Conservation (phyloP, 495 filamentous ascomycete genomes). For the Hypoxylon cercidicola region DNA sequence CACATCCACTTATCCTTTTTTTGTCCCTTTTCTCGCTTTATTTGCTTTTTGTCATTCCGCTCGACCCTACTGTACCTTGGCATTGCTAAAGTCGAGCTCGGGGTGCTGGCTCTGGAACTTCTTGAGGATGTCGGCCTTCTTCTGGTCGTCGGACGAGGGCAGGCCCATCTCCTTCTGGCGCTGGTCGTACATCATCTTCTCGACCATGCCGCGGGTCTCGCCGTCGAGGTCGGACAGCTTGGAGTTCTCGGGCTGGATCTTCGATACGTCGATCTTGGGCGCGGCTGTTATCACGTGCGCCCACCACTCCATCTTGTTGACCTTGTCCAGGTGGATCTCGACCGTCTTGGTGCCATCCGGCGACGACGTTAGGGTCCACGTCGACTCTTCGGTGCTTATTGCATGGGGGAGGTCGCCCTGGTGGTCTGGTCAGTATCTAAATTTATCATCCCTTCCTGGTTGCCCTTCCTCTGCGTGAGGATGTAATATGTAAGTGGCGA, state of each 20-base stretch:
- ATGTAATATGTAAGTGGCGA: background rate
- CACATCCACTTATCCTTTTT: background rate
- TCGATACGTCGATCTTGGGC: slow-evolving; percentile 90
- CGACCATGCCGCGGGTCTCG: slow-evolving; percentile 96
- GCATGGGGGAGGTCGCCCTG: slow-evolving; percentile 87
- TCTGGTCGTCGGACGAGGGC: slow-evolving; percentile 89
- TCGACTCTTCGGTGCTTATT: slow-evolving; percentile 84
- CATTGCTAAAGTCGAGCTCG: slow-evolving; percentile 87
- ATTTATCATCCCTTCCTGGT: too few relatives aligned
- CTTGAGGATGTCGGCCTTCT: slow-evolving; percentile 90
- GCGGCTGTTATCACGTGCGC: slow-evolving; percentile 84
- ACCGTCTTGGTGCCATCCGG: slow-evolving; percentile 75
- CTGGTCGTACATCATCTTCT: slow-evolving; percentile 99
- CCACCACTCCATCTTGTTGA: slow-evolving; percentile 99
- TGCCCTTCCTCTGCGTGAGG: too few relatives aligned
- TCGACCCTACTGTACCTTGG: slow-evolving; percentile 68
- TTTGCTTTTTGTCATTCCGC: slow-evolving; percentile 8
- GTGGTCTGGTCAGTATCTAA: slow-evolving; percentile 5
- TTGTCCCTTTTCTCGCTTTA: slow-evolving; percentile 38
- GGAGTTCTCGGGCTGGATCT: slow-evolving; percentile 92
- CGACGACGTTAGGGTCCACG: slow-evolving; percentile 88
- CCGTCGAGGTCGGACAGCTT: slow-evolving; percentile 93
- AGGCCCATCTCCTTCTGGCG: slow-evolving; percentile 90
- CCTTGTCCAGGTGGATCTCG: slow-evolving; percentile 92
- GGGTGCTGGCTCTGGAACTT: slow-evolving; percentile 81